These are phyloP conservation scores for Boletus huronensis DNA, from an alignment of 768 basidiomycete species.

Conservation along the genomic window DNA sequence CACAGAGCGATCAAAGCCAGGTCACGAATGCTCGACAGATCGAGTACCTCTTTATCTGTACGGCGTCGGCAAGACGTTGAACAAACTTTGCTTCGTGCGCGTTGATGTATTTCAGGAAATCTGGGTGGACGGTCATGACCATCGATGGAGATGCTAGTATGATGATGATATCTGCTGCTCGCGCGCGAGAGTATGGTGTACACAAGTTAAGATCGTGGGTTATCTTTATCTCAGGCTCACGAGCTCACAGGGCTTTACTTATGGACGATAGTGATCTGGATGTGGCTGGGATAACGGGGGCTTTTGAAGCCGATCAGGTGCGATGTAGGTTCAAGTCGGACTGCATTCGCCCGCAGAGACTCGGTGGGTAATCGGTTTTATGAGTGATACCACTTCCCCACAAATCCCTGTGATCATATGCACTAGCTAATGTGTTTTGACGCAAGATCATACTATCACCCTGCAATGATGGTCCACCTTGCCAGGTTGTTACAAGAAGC, in stretches of 20 bases:
- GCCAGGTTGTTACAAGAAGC: no score
- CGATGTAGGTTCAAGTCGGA: background rate
- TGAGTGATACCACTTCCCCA: background rate
- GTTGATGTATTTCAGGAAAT: constrained; percentile 55
- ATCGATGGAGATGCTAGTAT: background rate
- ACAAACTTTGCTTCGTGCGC: constrained; percentile 71
- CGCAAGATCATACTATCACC: background rate
- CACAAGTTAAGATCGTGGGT: background rate
- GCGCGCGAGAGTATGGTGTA: background rate
- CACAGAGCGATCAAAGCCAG: background rate
- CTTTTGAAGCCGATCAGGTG: background rate
- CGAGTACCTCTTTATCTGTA: constrained; percentile 72
- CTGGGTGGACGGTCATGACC: constrained; percentile 36
- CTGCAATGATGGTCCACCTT: background rate
- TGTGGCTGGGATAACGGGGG: background rate
- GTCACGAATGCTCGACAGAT: background rate
- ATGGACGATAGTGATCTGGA: background rate
- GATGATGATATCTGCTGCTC: background rate
- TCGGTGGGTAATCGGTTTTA: background rate
- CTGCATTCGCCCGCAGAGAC: background rate
- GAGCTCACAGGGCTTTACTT: background rate
- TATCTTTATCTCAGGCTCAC: background rate
- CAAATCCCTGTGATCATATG: background rate
- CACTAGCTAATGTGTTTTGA: background rate
- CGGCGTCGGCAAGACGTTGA: constrained; percentile 72